phyloP scores from a whole-genome alignment of 2,329 filamentous ascomycete genomes.

The Exophiala mesophila region DNA sequence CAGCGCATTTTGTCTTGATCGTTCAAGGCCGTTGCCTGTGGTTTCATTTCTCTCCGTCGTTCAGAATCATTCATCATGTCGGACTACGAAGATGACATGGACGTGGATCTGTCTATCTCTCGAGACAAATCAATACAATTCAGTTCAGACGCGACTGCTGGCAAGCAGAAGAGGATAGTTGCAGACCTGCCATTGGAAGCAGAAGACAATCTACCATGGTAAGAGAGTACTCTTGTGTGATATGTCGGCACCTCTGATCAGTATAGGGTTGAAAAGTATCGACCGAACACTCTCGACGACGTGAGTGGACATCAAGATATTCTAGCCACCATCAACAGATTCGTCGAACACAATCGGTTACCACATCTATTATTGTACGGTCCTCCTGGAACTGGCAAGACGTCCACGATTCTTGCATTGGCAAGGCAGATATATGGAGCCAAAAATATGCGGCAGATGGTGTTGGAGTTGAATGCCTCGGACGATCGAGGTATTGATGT shows the following conservation, averaged over 20 bases:
- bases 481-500: constrained; percentile 98
- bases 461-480: constrained; percentile 93
- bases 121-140: constrained; percentile 57
- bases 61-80: constrained; percentile 45
- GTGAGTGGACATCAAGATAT: constrained; percentile 98
- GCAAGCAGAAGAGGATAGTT: constrained; percentile 85
- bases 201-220: constrained; percentile 93
- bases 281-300: constrained; percentile 80
- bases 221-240: constrained; percentile 23
- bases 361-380: constrained; percentile 96
- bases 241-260: not conserved
- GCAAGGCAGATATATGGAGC: constrained; percentile 87
- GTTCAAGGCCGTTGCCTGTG: too few species aligned
- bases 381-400: constrained; percentile 94
- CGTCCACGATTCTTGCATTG: constrained; percentile 89
- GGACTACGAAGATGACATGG: constrained; percentile 62
- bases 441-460: constrained; percentile 96
- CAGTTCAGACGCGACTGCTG: constrained; percentile 62
- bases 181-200: constrained; percentile 92
- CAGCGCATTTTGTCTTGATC: too few species aligned
- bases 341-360: constrained; percentile 87
- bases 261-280: constrained; percentile 89
- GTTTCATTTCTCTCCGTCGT: too few species aligned
- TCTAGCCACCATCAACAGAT: constrained; percentile 94
- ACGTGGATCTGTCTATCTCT: constrained; percentile 54